A percentile compares a stretch with the other conserved stretches of the same genome.
Conservation (phyloP, 306 rosid species). For the peach (Prunus persica) region Prunus_persica_NCBIv2 NC_034009.1:43561501-43562000, state of each 20-base stretch:
- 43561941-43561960: background rate
- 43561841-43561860: background rate
- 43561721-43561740: background rate
- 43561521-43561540: background rate
- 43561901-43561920: background rate
- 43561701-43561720: background rate
- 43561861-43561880: background rate
- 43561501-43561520: background rate
- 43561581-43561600: background rate
- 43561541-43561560: background rate
- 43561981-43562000: background rate
- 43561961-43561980: background rate
- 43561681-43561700: background rate
- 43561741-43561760: background rate
- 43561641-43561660: background rate
- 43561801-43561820: background rate
- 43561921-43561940: background rate
- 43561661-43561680: background rate
- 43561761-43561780: background rate
- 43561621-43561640: background rate
- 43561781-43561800: background rate
- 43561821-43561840: background rate
- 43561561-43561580: background rate
- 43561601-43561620: background rate
- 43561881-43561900: background rate